A percentile compares a stretch with the other conserved stretches of the same genome.
These are phyloP conservation scores for Hypoxylon crocopeplum DNA, from an alignment of 495 filamentous ascomycete species.

Conservation along the genomic window DNA sequence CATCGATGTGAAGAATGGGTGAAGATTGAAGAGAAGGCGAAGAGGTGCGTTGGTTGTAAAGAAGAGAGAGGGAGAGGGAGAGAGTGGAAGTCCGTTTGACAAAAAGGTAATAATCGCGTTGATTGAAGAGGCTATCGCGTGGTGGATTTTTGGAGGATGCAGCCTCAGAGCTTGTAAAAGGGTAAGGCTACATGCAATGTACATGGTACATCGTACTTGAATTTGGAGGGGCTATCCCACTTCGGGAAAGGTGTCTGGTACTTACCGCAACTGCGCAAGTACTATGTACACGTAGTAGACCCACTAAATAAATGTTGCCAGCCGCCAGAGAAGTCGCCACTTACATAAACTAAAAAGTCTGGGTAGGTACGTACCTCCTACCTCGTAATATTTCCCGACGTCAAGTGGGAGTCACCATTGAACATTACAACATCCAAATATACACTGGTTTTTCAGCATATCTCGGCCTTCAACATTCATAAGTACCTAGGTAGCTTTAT, in stretches of 20 bases:
- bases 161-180: constrained; percentile 35
- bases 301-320: constrained; percentile 1
- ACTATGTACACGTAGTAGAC: no score
- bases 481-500: no score
- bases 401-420: no score
- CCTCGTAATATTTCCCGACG: no score
- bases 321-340: background rate
- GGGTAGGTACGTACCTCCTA: constrained; percentile 2
- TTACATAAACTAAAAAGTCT: constrained; percentile 38
- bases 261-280: no score
- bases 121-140: constrained; percentile 40
- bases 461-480: no score
- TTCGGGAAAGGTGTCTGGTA: no score
- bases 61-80: constrained; percentile 1
- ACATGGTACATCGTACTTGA: constrained; percentile 5
- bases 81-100: constrained; percentile 1
- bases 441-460: no score
- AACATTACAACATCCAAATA: no score
- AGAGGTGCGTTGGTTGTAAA: constrained; percentile 23
- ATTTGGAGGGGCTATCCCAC: background rate
- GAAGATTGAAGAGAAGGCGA: constrained; percentile 14
- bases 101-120: constrained; percentile 27
- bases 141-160: constrained; percentile 28
- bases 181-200: constrained; percentile 34
- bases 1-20: constrained; percentile 1